phyloP scores from a whole-genome alignment of 2,329 filamentous ascomycete genomes.

The Fusarium sp. region DNA sequence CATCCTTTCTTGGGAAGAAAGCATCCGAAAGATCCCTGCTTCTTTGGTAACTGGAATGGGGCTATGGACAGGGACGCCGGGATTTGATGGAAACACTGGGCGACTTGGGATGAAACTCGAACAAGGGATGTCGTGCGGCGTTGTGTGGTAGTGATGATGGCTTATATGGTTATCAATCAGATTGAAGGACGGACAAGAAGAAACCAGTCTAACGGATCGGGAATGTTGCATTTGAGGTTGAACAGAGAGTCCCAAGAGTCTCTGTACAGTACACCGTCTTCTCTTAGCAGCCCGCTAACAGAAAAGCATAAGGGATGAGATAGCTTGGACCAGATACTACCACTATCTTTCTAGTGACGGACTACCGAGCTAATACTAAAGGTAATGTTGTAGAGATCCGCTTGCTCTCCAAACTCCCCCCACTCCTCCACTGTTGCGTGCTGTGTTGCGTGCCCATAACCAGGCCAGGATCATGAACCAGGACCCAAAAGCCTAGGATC shows the following conservation, averaged over 20 bases:
- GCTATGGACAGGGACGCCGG: constrained; percentile 4
- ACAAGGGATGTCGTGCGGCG: constrained; percentile 4
- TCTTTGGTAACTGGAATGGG: constrained; percentile 1
- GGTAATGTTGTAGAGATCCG: constrained; percentile 13
- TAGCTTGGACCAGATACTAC: not conserved
- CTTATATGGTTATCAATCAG: constrained; percentile 2
- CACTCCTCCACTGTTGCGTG: constrained; percentile 31
- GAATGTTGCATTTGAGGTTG: constrained; percentile 5
- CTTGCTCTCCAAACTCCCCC: constrained; percentile 17
- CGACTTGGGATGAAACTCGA: constrained; percentile 38
- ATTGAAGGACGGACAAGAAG: not conserved
- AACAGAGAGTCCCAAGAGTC: not conserved
- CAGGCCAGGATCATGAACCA: constrained; percentile 4
- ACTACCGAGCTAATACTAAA: not conserved
- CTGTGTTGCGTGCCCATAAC: constrained; percentile 30
- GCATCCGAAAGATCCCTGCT: constrained; percentile 28
- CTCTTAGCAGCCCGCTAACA: not conserved
- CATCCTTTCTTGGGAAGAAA: constrained; percentile 25
- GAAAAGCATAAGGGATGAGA: not conserved
- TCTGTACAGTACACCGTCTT: not conserved
- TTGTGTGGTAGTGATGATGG: constrained; percentile 3
- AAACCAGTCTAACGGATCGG: constrained; percentile 22
- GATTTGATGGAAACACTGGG: constrained; percentile 21
- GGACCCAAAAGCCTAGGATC: not conserved
- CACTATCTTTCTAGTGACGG: not conserved